Evolutionary conservation across 1,284 basidiomycete genomes (phyloP), one percentile per base, ranked within the genome.

Genomic region (Rhodotorula mucilaginosa): DNA sequence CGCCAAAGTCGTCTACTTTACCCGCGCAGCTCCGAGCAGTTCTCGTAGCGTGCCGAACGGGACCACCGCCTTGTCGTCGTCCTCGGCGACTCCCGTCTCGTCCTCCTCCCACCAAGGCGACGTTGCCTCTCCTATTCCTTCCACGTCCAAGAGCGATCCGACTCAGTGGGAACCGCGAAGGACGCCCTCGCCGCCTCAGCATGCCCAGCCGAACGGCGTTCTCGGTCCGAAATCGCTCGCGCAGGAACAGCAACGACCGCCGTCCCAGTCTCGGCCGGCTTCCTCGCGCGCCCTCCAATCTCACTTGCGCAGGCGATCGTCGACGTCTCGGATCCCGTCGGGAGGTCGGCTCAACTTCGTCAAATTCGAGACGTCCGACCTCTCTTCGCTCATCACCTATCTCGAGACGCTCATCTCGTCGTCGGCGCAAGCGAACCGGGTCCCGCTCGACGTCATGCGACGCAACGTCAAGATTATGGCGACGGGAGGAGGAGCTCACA

Each of bases 1-100:
- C 19, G 96, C 96, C 72, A 99, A 99, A 82, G 92, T 99, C 68
- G 93, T 98, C 78, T 99, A 98, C 84, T 99, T 99, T 82, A 97
- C 93, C 65, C 89, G 94, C 7, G 49, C 70, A 10, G 68, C 74
- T 1, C 67, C 65, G 2, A 57, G 52, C n/a, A 5, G 48, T 12
- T 19, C 44, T 0, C 61, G 67, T 13, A 54, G 47, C 13, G 54
- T 19, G 18, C 31, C 61, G 19, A 69, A 64, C 61, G 74, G 72
- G 31, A 44, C 39, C 2, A 51, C 61, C 49, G 62, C 73, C 21
- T 67, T 54, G 13, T 47, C 63, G 0, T 31, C 75, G 26, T 56
- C 64, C 5, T 49, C 69, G 16, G 67, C 39, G 49, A 67, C 34
- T 26, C 67, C 66, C 34, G 59, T 59, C 44, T 21, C 18, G 48